Evolutionary conservation across 2,329 filamentous ascomycete species (phyloP).

Genomic region (Neonectria neomacrospora): DNA sequence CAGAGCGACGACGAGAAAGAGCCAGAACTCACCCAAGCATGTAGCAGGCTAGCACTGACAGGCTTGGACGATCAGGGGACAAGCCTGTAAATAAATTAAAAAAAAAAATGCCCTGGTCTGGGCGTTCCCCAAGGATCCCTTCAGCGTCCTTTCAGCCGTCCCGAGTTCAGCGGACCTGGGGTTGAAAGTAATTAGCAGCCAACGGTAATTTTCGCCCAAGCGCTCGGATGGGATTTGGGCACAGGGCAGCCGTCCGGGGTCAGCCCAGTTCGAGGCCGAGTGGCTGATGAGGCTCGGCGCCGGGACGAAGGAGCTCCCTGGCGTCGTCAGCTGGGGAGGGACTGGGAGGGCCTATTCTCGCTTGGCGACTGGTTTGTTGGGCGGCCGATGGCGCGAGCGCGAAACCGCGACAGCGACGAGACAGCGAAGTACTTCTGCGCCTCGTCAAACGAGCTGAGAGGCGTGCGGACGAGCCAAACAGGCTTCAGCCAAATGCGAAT

Average conservation of each 20-base stretch:
- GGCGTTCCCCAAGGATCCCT: too few relatives aligned
- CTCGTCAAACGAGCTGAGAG: conserved; percentile 24
- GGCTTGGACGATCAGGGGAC: background rate
- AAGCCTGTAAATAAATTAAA: too few relatives aligned
- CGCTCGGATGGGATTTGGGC: conserved; percentile 10
- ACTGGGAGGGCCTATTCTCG: background rate
- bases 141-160: too few relatives aligned
- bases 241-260: conserved; percentile 11
- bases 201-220: conserved; percentile 6
- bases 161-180: conserved; percentile 14
- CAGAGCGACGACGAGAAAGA: background rate
- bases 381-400: conserved; percentile 13
- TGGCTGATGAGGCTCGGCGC: conserved; percentile 30
- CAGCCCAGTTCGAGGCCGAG: conserved; percentile 17
- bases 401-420: conserved; percentile 14
- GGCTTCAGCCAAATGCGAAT: background rate
- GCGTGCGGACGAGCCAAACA: background rate
- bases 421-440: conserved; percentile 15
- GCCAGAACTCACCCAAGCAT: background rate
- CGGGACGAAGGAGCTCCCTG: conserved; percentile 10
- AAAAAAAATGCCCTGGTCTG: background rate
- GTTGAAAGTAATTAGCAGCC: conserved; percentile 2
- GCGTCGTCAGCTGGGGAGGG: conserved; percentile 24
- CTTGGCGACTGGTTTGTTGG: conserved; percentile 20
- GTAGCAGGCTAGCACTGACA: background rate